Evolutionary conservation across 192 early-diverging fungal genomes (phyloP).

Genomic region (Linnemannia hyalina): DNA sequence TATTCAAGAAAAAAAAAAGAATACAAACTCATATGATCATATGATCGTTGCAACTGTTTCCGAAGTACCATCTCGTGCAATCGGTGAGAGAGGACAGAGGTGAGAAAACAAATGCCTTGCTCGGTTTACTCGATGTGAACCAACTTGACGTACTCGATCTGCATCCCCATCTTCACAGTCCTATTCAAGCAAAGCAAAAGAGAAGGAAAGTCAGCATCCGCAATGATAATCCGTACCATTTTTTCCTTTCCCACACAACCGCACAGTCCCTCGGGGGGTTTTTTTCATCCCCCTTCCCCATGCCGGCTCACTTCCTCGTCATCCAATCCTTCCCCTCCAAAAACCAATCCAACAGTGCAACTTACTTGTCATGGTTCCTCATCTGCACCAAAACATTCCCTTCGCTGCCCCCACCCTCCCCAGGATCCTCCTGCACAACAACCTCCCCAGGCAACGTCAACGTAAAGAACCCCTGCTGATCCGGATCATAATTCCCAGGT

Average conservation of each 20-base stretch:
- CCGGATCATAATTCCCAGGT: constrained; percentile 9
- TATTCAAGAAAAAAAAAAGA: no score
- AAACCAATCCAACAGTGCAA: neutral
- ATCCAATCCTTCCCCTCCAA: neutral
- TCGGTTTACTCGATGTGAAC: neutral
- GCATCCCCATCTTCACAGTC: constrained; percentile 9
- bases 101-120: neutral
- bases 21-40: no score
- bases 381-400: constrained; percentile 18
- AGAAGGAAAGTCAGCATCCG: neutral
- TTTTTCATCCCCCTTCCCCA: no score
- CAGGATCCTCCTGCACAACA: neutral
- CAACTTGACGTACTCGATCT: constrained; percentile 24
- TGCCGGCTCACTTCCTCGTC: no score
- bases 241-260: neutral
- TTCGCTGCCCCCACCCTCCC: neutral
- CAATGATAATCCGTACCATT: neutral
- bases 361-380: constrained; percentile 21
- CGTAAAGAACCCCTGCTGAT: constrained; percentile 26
- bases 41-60: no score
- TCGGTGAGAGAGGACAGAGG: no score
- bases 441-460: constrained; percentile 17
- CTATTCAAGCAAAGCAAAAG: neutral
- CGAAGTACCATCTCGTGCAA: no score
- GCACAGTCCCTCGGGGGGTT: neutral